Conservation (phyloP, 1,139 yeast genomes). For the Saccharomyces hybrid region DNA sequence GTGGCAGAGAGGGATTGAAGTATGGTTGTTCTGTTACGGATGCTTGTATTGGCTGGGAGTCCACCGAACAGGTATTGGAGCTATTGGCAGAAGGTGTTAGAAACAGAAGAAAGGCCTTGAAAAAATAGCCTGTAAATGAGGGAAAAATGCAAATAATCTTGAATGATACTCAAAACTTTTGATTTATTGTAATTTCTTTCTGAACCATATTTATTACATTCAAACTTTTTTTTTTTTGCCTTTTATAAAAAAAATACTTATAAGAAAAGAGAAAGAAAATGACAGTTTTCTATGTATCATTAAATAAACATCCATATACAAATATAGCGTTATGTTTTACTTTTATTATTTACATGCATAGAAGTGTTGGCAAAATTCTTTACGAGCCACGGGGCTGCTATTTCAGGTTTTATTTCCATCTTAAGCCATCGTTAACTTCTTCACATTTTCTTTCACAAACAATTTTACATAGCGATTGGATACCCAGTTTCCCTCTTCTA, state of each 20-base stretch:
- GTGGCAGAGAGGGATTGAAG: constrained; percentile 65
- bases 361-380: background rate
- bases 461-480: constrained; percentile 33
- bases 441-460: constrained; percentile 23
- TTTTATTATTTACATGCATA: background rate
- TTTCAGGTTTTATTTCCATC: background rate
- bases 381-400: background rate
- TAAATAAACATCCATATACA: background rate
- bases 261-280: background rate
- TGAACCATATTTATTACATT: background rate
- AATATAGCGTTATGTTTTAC: background rate
- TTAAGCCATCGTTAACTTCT: background rate
- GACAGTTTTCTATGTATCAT: background rate
- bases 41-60: constrained; percentile 89
- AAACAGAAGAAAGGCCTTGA: constrained; percentile 49
- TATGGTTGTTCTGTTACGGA: constrained; percentile 96
- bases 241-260: background rate
- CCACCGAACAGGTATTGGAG: constrained; percentile 65
- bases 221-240: background rate
- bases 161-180: background rate
- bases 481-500: constrained; percentile 54
- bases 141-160: background rate
- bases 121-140: constrained; percentile 11
- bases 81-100: constrained; percentile 72
- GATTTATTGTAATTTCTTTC: background rate